Percentiles rank a stretch among this genome's conserved stretches.
These are phyloP conservation scores for Fusarium nurragi DNA, from an alignment of 2,329 filamentous ascomycete genomes.

Conservation along the genomic window DNA sequence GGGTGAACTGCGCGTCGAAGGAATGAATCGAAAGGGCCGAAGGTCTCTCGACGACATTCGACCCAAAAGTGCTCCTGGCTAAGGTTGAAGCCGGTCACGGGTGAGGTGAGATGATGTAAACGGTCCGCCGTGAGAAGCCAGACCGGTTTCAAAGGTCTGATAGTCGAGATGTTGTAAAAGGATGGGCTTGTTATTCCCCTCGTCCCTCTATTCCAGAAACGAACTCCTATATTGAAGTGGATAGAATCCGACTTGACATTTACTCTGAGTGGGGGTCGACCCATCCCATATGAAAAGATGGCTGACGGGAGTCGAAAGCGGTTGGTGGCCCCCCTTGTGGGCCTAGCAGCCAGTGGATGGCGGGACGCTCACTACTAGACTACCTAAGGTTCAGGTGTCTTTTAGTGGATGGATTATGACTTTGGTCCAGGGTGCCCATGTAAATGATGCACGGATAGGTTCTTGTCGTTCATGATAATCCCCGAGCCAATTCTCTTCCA, in stretches of 20 bases:
- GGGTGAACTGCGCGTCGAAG: conserved; percentile 39
- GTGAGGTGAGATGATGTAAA: conserved; percentile 24
- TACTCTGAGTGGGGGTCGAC: conserved; percentile 31
- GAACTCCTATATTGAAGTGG: conserved; percentile 37
- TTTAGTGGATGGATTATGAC: not conserved
- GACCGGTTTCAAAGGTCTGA: conserved; percentile 3
- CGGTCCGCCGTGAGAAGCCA: conserved; percentile 13
- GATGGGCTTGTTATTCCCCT: conserved; percentile 20
- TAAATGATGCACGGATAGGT: conserved; percentile 1
- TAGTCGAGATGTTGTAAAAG: conserved; percentile 15
- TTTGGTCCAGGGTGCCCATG: conserved; percentile 6
- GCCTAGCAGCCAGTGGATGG: conserved; percentile 29
- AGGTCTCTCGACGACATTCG: conserved; percentile 38
- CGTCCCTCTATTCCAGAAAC: conserved; percentile 23
- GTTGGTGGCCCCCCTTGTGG: conserved; percentile 11
- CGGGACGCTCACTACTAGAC: conserved; percentile 21
- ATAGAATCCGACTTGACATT: conserved; percentile 21
- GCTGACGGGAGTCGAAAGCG: conserved; percentile 21
- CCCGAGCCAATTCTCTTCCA: conserved; percentile 26
- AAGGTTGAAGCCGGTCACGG: conserved; percentile 21
- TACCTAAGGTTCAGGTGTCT: not conserved
- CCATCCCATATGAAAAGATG: conserved; percentile 24
- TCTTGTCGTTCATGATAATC: conserved; percentile 8
- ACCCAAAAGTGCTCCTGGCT: conserved; percentile 25
- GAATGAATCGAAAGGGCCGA: conserved; percentile 35